Conservation (phyloP, 352 stramenopile genomes). For the Globisporangium perplexum region DNA sequence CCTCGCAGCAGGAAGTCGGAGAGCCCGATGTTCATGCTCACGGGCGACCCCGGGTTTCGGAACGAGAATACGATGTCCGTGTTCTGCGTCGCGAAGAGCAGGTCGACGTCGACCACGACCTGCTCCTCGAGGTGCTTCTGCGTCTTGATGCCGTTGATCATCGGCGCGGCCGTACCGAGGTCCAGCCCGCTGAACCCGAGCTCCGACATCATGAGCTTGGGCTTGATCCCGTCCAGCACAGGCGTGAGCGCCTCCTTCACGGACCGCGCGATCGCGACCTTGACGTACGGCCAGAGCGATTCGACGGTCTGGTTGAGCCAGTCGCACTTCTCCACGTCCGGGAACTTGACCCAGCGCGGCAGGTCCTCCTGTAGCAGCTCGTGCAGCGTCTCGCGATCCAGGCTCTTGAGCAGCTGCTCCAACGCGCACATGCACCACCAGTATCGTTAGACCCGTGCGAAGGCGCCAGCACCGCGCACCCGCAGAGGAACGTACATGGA, state of each 20-base stretch:
- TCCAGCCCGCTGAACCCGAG: constrained; percentile 34
- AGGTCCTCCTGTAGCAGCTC: constrained; percentile 37
- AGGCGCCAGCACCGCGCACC: not conserved
- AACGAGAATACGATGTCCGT: constrained; percentile 40
- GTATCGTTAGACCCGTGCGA: not conserved
- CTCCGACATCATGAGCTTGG: constrained; percentile 37
- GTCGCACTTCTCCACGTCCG: constrained; percentile 41
- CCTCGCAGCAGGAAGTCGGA: constrained; percentile 38
- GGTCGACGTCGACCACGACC: constrained; percentile 35
- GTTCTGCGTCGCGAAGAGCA: constrained; percentile 37
- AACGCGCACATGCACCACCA: not conserved
- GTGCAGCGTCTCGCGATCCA: constrained; percentile 32
- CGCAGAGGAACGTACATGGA: constrained; percentile 13
- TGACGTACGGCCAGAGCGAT: constrained; percentile 45
- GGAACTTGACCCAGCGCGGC: constrained; percentile 40
- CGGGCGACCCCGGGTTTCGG: constrained; percentile 23
- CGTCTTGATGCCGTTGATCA: constrained; percentile 41
- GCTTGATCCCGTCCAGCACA: constrained; percentile 27
- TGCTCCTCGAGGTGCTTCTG: constrained; percentile 35
- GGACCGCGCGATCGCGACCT: constrained; percentile 28
- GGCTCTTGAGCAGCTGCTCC: constrained; percentile 24
- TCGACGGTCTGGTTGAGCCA: constrained; percentile 37
- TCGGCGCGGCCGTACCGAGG: constrained; percentile 29
- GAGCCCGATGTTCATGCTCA: constrained; percentile 33
- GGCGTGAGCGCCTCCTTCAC: constrained; percentile 32